Conservation (phyloP, 805 yeast genomes). For the Yamadazyma takamatsuzukensis region DNA sequence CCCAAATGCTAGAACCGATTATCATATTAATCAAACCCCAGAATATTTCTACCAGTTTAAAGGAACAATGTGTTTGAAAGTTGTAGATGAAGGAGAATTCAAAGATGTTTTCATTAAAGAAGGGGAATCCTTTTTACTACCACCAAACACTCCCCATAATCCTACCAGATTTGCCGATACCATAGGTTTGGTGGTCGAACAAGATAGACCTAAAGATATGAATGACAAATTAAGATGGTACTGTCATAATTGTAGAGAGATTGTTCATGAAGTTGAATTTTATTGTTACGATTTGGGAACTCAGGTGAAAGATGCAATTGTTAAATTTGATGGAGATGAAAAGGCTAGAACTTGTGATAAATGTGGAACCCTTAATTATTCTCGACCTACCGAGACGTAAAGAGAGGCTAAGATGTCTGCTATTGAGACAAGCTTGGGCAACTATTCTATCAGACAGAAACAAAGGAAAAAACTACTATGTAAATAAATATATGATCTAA, state of each 20-base stretch:
- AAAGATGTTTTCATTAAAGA: slow-evolving; percentile 72
- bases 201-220: slow-evolving; percentile 73
- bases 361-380: slow-evolving; percentile 71
- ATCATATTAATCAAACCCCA: slow-evolving; percentile 90
- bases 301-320: slow-evolving; percentile 81
- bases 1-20: slow-evolving; percentile 90
- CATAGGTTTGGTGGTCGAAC: slow-evolving; percentile 88
- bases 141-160: slow-evolving; percentile 82
- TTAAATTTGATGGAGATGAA: slow-evolving; percentile 59
- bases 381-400: slow-evolving; percentile 18
- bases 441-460: no score
- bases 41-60: slow-evolving; percentile 89
- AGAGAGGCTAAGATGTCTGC: no score
- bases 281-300: slow-evolving; percentile 82
- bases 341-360: slow-evolving; percentile 65
- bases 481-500: no score
- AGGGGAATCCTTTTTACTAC: slow-evolving; percentile 85
- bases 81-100: slow-evolving; percentile 70
- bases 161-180: slow-evolving; percentile 86
- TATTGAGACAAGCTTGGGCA: not conserved
- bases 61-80: slow-evolving; percentile 80
- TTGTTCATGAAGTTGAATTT: slow-evolving; percentile 67
- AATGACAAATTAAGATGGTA: slow-evolving; percentile 86
- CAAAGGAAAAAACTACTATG: no score
- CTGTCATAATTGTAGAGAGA: slow-evolving; percentile 62